Evolutionary conservation across 176 grass and related monocot species (phyloP), one percentile per base, ranked within the genome.

Genomic region (Metroxylon sagu): DNA sequence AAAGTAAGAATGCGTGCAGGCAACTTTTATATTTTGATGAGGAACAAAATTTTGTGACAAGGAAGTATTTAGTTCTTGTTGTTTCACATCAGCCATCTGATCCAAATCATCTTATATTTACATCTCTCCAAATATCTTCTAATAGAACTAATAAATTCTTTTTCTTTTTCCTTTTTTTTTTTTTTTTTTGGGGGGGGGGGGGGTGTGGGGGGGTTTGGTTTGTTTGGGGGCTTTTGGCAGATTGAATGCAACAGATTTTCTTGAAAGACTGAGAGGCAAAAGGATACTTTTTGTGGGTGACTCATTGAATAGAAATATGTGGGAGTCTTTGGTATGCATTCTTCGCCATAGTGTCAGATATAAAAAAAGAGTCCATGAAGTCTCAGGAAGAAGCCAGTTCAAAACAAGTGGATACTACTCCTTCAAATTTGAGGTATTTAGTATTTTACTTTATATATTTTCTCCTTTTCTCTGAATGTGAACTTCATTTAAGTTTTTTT

Each of bases 241-340:
- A 73, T 79, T 92, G 69, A 85, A 88, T 26, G 78, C 79, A 59
- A 61, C 52, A 12, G 81, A 88, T 54, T 91, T 97, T 63, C 67
- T 91, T 29, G 72, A 79, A 72, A 85, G 84, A 66, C 69, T 97
- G 65, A 82, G 87, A 61, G 87, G 81, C 59, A 85, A 91, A 67
- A 88, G 87, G 73, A 77, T 97, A 77, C 64, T 91, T 73, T 97
- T 97, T 68, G 93, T 83, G 27, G 93, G 87, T 27, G 93, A 97
- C 60, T 97, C 92, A 17, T 75, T 97, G 29, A 87, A 85, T 50
- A 71, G 92, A 29, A 97, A 97, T 83, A 91, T 98, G 93, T 92
- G 93, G 93, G 93, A 98, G 77, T 92, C 93, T 18, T 74, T 98
- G 52, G 87, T 92, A 21, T 98, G 93, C 64, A 83, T 67, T 70